Evolutionary conservation across 164 flowering plant genomes (phyloP), one percentile per base, ranked within the genome.

Genomic region (Taxillus chinensis): DNA sequence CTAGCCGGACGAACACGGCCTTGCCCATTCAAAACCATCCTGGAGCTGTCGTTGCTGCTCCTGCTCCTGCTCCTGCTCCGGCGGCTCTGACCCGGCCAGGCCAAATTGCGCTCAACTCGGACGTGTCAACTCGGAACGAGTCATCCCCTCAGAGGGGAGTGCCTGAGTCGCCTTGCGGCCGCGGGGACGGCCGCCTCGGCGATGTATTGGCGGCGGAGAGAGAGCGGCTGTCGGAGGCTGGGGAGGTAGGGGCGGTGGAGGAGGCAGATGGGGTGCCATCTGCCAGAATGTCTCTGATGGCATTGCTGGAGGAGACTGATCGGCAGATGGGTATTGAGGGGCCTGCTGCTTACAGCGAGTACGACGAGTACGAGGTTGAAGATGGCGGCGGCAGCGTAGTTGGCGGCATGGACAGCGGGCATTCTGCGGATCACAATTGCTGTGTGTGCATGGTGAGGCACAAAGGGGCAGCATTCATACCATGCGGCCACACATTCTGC

Each of bases 371-470:
- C 10, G 79, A 57, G 1, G 80, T 60, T 6, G 79, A 61, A 0
- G 74, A 66, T 1, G 81, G 66, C 0, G 83, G 53, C 2, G 81
- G 62, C 4, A 80, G 58, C 10, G 74, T 39, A 13, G 77, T 9
- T 7, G 73, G 12, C 46, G 67, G n/a, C 15, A 61, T 27, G 13
- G 56, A 8, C 17, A 64, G 3, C 55, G 73, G 53, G 54, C 66
- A 62, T 1, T 49, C 42, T 3, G 51, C 39, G 37, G 71, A 77
- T 55, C 51, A 60, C 17, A 74, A 55, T 11, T 93, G 98, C 70
- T 86, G 95, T 71, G 97, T 93, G 64, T 93, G 98, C 72, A 86
- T 86, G 96, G 97, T 90, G 62, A 72, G 90, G 79, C 90, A 86
- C 56, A 90, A 82, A 67, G 96, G 97, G 0, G 81, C 90, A 38